Evolutionary conservation across 2,329 filamentous ascomycete genomes (phyloP).

Genomic region (Lasiodiplodia sp.): DNA sequence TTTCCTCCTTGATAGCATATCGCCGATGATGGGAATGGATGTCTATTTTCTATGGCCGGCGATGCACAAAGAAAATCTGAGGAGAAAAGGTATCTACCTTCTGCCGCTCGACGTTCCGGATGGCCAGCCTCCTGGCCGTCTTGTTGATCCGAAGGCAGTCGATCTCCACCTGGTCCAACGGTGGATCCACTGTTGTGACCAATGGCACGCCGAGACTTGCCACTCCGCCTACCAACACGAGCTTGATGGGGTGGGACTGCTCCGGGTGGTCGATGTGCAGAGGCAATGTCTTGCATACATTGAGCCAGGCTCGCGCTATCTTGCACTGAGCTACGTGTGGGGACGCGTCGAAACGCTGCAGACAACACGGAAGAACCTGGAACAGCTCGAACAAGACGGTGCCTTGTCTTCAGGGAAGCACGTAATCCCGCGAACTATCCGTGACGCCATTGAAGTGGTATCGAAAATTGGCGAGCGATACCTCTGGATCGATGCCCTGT

Average conservation of each 20-base stretch:
- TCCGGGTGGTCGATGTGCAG: not conserved
- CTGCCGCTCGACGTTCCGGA: not conserved
- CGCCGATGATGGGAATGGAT: not conserved
- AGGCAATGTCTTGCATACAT: not conserved
- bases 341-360: constrained; percentile 29
- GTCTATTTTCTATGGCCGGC: not conserved
- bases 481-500: constrained; percentile 34
- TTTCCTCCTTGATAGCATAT: not conserved
- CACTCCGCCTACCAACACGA: not conserved
- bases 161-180: not conserved
- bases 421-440: constrained; percentile 28
- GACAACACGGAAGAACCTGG: not conserved
- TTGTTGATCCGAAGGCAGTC: not conserved
- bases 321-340: constrained; percentile 34
- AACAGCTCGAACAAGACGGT: not conserved
- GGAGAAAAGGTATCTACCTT: not conserved
- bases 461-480: constrained; percentile 28
- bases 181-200: not conserved
- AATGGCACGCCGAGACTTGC: not conserved
- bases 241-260: not conserved
- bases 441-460: constrained; percentile 29
- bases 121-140: not conserved
- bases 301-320: constrained; percentile 20
- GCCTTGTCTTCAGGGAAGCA: constrained; percentile 7
- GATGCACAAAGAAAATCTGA: not conserved